Base-by-base conservation (phyloP, 768 basidiomycete genomes). In the Termitomyces heimii region DNA sequence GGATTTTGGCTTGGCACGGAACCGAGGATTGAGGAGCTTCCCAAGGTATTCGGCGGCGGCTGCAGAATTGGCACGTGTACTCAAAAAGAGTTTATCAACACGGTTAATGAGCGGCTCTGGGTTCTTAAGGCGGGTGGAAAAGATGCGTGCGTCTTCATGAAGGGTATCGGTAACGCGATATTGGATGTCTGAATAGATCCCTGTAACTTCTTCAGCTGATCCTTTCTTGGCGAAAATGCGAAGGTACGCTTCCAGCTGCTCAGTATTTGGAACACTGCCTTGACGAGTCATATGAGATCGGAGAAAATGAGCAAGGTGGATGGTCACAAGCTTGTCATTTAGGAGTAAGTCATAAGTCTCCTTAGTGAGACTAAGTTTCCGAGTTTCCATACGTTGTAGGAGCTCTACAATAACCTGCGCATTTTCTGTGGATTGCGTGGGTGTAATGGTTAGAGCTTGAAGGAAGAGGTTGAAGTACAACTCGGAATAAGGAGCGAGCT, bases 381-480 rank as follows among this genome's bases (percentile, higher is more conserved):
- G 75, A 2, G 68, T 66, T 24, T 79, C 72, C 82, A 85, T 83
- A 10, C 75, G 68, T 22, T 66, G 65, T 40, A 86, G 65, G 4
- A 85, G 31, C 1, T 69, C 59, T 1, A 82, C 62, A 0, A 76
- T 75, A 20, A 73, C 68, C 13, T 73, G 67, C 1, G 80, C 72
- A 2, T 67, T 72, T 7, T 77, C 71, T 0, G 67, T 65, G 1
- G 80, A 77, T 16, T 71, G 67, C 4, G 73, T 70, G 14, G 77
- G 75, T 48, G 73, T 69, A 53, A 63, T 62, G 0, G 83, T 73
- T 26, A 85, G 67, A 5, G 82, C 77, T 50, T 76, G 75, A 20
- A 86, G 75, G 48, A 85, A 68, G 51, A 78, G 72, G 61, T 86
- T 86, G 71, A 79, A 84, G 54, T 77, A 69, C 28, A 72, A 62